phyloP scores from a whole-genome alignment of 2,329 filamentous ascomycete species.

The Paraphaeosphaeria minitans region DNA sequence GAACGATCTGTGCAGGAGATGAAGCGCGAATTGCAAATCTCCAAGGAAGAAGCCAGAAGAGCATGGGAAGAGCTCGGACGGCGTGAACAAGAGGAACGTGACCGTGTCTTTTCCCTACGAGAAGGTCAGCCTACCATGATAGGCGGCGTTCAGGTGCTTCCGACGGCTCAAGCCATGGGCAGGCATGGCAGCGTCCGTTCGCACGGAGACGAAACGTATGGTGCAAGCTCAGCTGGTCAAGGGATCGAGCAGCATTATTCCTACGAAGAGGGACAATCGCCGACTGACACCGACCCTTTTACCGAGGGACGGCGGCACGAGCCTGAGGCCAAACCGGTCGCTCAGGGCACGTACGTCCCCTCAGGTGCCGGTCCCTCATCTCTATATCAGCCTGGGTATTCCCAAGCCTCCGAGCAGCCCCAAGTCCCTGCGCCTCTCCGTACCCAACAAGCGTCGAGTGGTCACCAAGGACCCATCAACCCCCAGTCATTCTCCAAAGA shows the following conservation, averaged over 20 bases:
- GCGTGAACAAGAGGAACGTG: slow-evolving; percentile 89
- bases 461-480: slow-evolving; percentile 25
- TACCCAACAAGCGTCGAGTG: slow-evolving; percentile 17
- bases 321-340: slow-evolving; percentile 37
- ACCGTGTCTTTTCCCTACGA: slow-evolving; percentile 82
- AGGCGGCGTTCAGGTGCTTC: slow-evolving; percentile 92
- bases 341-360: slow-evolving; percentile 43
- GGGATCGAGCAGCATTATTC: slow-evolving; percentile 53
- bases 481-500: slow-evolving; percentile 28
- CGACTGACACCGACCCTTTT: slow-evolving; percentile 67
- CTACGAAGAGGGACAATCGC: slow-evolving; percentile 58
- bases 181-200: slow-evolving; percentile 55
- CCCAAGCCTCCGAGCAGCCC: slow-evolving; percentile 24
- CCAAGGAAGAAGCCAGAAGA: slow-evolving; percentile 91
- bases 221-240: slow-evolving; percentile 36
- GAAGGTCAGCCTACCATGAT: slow-evolving; percentile 87
- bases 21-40: slow-evolving; percentile 90
- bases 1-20: slow-evolving; percentile 86
- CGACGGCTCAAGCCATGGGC: slow-evolving; percentile 77
- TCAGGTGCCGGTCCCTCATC: slow-evolving; percentile 33
- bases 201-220: slow-evolving; percentile 39
- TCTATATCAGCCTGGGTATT: slow-evolving; percentile 24
- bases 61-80: slow-evolving; percentile 97
- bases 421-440: slow-evolving; percentile 36
- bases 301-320: slow-evolving; percentile 53